Evolutionary conservation across 73 alveolate species (phyloP), one percentile per base, ranked within the genome.

Genomic region (Symbiodinium natans): DNA sequence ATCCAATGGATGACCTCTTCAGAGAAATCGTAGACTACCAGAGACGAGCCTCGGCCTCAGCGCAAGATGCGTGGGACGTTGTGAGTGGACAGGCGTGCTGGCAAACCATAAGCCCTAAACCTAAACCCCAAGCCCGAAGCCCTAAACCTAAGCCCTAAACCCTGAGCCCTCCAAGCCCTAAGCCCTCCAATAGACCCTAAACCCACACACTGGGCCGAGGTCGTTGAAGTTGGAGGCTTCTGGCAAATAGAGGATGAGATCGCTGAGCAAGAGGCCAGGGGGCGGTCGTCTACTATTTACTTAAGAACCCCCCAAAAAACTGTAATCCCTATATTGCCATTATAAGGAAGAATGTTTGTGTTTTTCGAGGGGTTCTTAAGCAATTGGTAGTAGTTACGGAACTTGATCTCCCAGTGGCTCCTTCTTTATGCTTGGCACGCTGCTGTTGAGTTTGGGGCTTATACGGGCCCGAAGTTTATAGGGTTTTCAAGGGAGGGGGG

Each of bases 241-340:
- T 92, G 98, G 98, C 90, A 74, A 68, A 52, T 92, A 46, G 98
- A 92, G 42, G 98, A 92, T 41, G 98, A 92, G 83, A 92, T 92
- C 42, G 98, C 98, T 3, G 98, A 92, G 74, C 98, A 75, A 36
- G 98, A 92, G 98, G 98, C 77, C 77, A 27, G 77, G 15, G 59
- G 6, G 59, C n/a, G n/a, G n/a, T n/a, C n/a, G n/a, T n/a, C n/a
- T n/a, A n/a, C n/a, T n/a, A n/a, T n/a, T n/a, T n/a, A n/a, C n/a
- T n/a, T n/a, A n/a, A n/a, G n/a, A n/a, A n/a, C n/a, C n/a, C n/a
- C n/a, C n/a, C n/a, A n/a, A n/a, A n/a, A n/a, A n/a, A n/a, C n/a
- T n/a, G n/a, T n/a, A n/a, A n/a, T n/a, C n/a, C n/a, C n/a, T n/a
- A n/a, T n/a, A n/a, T n/a, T n/a, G n/a, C n/a, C n/a, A n/a, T n/a